These are phyloP conservation scores for Pythium myriotylum DNA, from an alignment of 352 stramenopile species.

Conservation along the genomic window DNA sequence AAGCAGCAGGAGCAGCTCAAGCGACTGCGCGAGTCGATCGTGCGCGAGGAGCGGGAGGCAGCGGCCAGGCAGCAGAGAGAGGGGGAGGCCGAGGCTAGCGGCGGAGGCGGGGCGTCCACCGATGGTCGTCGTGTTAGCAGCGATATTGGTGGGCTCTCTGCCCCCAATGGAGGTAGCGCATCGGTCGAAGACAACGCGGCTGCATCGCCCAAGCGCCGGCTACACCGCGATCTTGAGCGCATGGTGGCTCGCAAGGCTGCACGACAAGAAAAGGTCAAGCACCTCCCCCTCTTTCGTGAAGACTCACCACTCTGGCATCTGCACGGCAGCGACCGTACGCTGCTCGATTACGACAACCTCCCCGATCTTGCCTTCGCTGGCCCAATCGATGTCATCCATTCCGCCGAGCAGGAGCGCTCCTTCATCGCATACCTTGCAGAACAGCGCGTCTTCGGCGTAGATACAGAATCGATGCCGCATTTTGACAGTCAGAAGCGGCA, in stretches of 20 bases:
- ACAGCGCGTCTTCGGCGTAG: slow-evolving; percentile 62
- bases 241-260: slow-evolving; percentile 58
- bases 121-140: too few relatives aligned
- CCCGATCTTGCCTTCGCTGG: slow-evolving; percentile 54
- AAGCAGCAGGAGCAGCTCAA: slow-evolving; percentile 37
- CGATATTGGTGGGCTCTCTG: neutral
- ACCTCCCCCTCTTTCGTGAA: slow-evolving; percentile 70
- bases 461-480: slow-evolving; percentile 79
- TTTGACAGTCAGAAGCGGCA: slow-evolving; percentile 54
- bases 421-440: slow-evolving; percentile 51
- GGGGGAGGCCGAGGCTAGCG: neutral
- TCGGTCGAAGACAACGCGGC: neutral
- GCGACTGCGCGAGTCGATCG: slow-evolving; percentile 26
- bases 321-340: slow-evolving; percentile 44
- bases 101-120: too few relatives aligned
- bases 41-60: slow-evolving; percentile 24
- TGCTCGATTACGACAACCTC: slow-evolving; percentile 54
- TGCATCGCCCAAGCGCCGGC: slow-evolving; percentile 14
- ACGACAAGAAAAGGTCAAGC: slow-evolving; percentile 53
- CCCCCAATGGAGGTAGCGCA: neutral
- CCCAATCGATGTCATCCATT: slow-evolving; percentile 65
- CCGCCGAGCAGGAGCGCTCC: slow-evolving; percentile 49
- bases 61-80: slow-evolving; percentile 4
- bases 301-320: slow-evolving; percentile 52
- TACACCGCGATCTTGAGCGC: slow-evolving; percentile 46